Conservation (phyloP, 345 rosid species). For the Citrus cavaleriei region DNA sequence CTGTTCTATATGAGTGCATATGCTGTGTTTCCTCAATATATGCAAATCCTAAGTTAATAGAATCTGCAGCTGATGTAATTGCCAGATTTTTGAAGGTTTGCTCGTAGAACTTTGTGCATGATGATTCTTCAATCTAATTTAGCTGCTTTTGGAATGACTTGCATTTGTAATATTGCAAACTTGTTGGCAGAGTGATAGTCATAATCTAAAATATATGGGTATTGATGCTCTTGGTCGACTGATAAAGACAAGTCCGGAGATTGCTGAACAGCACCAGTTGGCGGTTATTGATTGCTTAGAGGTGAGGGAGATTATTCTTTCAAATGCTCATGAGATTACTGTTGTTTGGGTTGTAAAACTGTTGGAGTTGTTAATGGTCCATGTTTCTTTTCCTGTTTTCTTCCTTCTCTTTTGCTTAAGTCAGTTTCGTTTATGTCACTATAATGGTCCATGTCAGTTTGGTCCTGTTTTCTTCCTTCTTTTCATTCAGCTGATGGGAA, state of each 20-base stretch:
- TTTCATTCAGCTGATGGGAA: not conserved
- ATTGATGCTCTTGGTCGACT: constrained; percentile 92
- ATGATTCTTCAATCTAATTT: not conserved
- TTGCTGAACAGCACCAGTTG: constrained; percentile 96
- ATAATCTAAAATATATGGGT: constrained; percentile 94
- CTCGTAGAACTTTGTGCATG: constrained; percentile 5
- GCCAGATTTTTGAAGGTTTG: constrained; percentile 89
- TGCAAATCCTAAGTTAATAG: constrained; percentile 79
- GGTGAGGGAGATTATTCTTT: constrained; percentile 50
- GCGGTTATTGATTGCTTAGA: constrained; percentile 99
- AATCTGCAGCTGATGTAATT: constrained; percentile 83
- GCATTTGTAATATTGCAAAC: constrained; percentile 8
- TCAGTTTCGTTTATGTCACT: not conserved
- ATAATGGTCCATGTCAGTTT: not conserved
- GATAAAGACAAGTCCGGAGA: constrained; percentile 87
- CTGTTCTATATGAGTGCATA: constrained; percentile 82
- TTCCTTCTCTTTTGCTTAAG: not conserved
- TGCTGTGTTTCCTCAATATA: constrained; percentile 86
- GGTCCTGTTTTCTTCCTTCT: not conserved
- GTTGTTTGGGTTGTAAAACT: not conserved
- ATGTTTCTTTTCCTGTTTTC: not conserved
- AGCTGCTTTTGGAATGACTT: constrained; percentile 8
- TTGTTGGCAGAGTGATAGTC: constrained; percentile 85
- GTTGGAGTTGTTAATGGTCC: constrained; percentile 8
- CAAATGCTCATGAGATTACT: not conserved